Base-by-base conservation (phyloP, 2,329 filamentous ascomycete genomes). In the Colletotrichum chrysophilum region DNA sequence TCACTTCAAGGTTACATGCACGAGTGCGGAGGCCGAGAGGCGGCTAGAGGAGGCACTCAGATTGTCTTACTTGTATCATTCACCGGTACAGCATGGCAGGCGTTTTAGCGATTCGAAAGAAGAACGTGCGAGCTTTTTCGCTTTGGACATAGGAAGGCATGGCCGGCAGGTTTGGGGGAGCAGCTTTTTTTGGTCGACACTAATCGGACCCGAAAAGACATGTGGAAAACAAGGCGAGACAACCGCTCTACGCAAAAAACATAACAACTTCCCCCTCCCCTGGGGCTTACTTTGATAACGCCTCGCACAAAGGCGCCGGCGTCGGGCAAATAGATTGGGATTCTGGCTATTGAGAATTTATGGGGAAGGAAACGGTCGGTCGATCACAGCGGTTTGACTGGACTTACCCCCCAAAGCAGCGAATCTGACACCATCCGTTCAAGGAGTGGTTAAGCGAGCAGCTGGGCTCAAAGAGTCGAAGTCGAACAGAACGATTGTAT, bases 11-110 rank as follows among this genome's bases (percentile, higher is more conserved):
- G 38, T 43, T 36, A 73, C 70, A 65, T 30, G 38, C 43, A 30
- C 26, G 64, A 73, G 56, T 75, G 70, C 64, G 56, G 56, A 48
- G n/a, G 62, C 58, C 58, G 64, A 73, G 56, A 60, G 26, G 58
- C 56, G 73, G 58, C 70, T 48, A 12, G 14, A 66, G 34, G 26
- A 73, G 56, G 56, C 64, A 65, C 70, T 69, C 64, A 21, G 34
- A 52, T 74, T 28, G 60, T 58, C 48, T 61, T 55, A 67, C 72
- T 68, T 75, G 73, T 75, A 73, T 75, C 70, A 68, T 73, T 75
- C 28, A 65, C 38, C 32, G 56, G 73, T 73, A 68, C 73, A 75
- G 70, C 73, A 75, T 75, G 73, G 73, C 64, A 75, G 73, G 73
- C 73, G 73, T 75, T 75, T 75, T 70, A 73, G 64, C 64, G 48